These are phyloP conservation scores for Magnusiomyces tetraspermus DNA, from an alignment of 1,139 yeast species.

Conservation along the genomic window DNA sequence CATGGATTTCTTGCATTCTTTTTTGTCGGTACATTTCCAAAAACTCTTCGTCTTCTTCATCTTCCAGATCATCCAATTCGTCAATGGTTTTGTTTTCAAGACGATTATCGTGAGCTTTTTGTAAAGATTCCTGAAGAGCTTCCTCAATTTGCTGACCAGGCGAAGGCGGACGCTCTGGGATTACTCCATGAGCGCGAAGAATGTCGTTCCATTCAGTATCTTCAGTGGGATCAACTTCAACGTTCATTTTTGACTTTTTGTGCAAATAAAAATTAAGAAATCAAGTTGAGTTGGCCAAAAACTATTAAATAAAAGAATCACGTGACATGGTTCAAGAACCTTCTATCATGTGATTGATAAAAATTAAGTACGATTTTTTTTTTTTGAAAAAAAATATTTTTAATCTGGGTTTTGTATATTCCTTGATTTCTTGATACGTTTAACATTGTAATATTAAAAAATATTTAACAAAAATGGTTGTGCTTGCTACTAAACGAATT, in stretches of 20 bases:
- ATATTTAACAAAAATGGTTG: constrained; percentile 4
- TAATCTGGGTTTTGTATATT: too few species aligned
- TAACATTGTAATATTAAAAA: too few species aligned
- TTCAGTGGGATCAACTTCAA: constrained; percentile 88
- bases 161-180: constrained; percentile 86
- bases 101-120: constrained; percentile 63
- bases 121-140: constrained; percentile 73
- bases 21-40: constrained; percentile 63
- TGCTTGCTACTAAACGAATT: constrained; percentile 3
- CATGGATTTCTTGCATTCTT: constrained; percentile 62
- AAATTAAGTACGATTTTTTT: too few species aligned
- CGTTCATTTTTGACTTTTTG: constrained; percentile 40
- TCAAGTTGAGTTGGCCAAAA: too few species aligned
- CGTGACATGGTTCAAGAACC: neutral
- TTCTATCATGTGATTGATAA: neutral
- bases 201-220: constrained; percentile 99
- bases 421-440: neutral
- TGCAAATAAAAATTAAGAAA: too few species aligned
- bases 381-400: neutral
- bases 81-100: constrained; percentile 66
- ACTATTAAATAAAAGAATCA: too few species aligned
- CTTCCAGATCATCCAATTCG: constrained; percentile 70
- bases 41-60: constrained; percentile 68
- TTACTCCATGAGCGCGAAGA: constrained; percentile 76
- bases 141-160: constrained; percentile 82